A percentile compares a stretch with the other conserved stretches of the same genome.
phyloP scores from a whole-genome alignment of 2,329 filamentous ascomycete genomes.

The Trichoderma sp. region DNA sequence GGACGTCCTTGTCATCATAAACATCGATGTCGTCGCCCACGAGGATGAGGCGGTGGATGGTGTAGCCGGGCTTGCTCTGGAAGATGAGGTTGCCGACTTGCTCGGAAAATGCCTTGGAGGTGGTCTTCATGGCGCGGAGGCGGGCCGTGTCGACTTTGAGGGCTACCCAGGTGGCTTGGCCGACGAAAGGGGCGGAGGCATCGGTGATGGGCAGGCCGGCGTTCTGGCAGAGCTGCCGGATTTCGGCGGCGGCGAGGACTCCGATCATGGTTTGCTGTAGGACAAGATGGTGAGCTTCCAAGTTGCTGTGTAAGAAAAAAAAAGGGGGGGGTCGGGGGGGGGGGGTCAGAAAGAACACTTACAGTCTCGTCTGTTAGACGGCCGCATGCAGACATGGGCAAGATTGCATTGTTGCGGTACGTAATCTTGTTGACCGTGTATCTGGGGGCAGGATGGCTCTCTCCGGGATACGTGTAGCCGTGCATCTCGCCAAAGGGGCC shows the following conservation, averaged over 20 bases:
- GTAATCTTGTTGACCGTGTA: slow-evolving; percentile 19
- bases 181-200: slow-evolving; percentile 43
- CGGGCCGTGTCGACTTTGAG: slow-evolving; percentile 56
- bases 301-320: neutral
- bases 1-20: slow-evolving; percentile 44
- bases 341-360: neutral
- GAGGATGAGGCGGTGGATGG: slow-evolving; percentile 44
- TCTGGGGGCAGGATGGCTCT: neutral
- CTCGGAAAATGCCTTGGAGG: slow-evolving; percentile 36
- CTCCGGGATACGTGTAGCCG: slow-evolving; percentile 20
- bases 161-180: slow-evolving; percentile 47
- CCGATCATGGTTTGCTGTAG: slow-evolving; percentile 5
- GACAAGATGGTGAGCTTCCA: neutral
- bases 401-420: slow-evolving; percentile 17
- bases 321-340: neutral
- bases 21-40: slow-evolving; percentile 50
- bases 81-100: slow-evolving; percentile 43
- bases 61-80: slow-evolving; percentile 38
- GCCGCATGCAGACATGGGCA: slow-evolving; percentile 14
- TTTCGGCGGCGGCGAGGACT: neutral
- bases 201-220: slow-evolving; percentile 41
- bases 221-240: neutral
- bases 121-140: slow-evolving; percentile 54
- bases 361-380: slow-evolving; percentile 19
- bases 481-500: slow-evolving; percentile 48